Evolutionary conservation across 78 protist species (phyloP).

Genomic region (Pigoraptor vietnamica): DNA sequence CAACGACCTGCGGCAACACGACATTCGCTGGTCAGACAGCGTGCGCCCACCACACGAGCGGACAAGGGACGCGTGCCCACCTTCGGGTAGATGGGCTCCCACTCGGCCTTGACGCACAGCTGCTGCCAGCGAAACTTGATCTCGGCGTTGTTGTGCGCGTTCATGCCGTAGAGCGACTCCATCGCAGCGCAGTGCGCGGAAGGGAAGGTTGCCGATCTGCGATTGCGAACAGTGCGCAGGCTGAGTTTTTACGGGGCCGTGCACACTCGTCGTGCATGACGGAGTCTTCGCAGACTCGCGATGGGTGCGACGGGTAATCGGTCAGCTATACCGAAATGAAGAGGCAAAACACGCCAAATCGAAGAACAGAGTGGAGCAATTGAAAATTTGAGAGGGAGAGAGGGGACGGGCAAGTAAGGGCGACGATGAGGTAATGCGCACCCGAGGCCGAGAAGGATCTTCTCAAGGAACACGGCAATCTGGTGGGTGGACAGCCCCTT

Average conservation of each 20-base stretch:
- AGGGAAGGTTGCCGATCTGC: not conserved
- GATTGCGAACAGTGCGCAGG: not conserved
- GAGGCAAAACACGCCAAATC: too few relatives aligned
- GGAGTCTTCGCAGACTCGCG: too few relatives aligned
- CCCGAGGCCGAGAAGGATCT: not conserved
- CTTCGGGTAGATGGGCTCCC: slow-evolving; percentile 16
- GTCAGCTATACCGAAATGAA: too few relatives aligned
- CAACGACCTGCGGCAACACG: not conserved
- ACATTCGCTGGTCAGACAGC: not conserved
- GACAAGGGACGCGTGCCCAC: not conserved
- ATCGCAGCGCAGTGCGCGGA: not conserved
- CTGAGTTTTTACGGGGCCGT: too few relatives aligned
- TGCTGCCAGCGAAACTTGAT: slow-evolving; percentile 43
- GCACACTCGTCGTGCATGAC: too few relatives aligned
- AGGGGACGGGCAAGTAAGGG: too few relatives aligned
- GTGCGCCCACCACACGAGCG: not conserved
- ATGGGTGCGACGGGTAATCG: too few relatives aligned
- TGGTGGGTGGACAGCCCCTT: not conserved
- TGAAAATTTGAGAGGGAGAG: too few relatives aligned
- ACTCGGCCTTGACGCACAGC: slow-evolving; percentile 11
- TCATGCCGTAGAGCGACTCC: slow-evolving; percentile 28
- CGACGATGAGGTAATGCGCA: too few relatives aligned
- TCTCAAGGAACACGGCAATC: not conserved
- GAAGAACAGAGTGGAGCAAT: too few relatives aligned
- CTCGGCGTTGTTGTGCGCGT: slow-evolving; percentile 36